Percentiles rank a stretch among this genome's conserved stretches.
Conservation (phyloP, 1,284 basidiomycete genomes). For the Mycosarcoma mackinlayi region DNA sequence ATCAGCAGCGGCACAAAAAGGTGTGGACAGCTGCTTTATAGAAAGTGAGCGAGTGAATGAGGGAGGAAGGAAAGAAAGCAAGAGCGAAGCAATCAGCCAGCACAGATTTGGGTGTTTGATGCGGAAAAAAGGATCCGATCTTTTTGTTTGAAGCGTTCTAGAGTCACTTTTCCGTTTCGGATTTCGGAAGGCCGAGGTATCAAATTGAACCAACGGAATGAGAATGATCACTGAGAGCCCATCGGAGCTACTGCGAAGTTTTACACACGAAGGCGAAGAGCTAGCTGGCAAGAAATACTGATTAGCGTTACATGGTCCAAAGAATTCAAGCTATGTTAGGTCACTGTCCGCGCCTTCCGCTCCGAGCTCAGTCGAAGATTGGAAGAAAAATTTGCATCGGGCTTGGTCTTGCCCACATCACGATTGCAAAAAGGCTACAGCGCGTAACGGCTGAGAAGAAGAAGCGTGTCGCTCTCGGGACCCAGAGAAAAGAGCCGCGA, state of each 20-base stretch:
- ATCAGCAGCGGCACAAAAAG: constrained; percentile 20
- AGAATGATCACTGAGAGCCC: no score
- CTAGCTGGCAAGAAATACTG: no score
- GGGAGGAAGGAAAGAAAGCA: not conserved
- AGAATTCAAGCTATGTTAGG: no score
- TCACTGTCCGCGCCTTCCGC: no score
- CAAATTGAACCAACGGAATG: not conserved
- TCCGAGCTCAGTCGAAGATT: not conserved
- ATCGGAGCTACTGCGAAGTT: no score
- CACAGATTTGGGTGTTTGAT: not conserved
- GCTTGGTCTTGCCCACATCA: not conserved
- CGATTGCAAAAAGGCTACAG: not conserved
- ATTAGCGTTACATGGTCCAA: no score
- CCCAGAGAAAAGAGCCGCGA: not conserved
- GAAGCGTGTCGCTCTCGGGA: not conserved
- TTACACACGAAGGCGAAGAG: no score
- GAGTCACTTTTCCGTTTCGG: not conserved
- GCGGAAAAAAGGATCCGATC: constrained; percentile 5
- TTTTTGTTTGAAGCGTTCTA: no score
- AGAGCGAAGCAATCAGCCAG: not conserved
- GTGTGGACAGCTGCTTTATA: constrained; percentile 11
- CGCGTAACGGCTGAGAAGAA: no score
- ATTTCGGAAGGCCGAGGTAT: constrained; percentile 2
- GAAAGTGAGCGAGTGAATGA: not conserved
- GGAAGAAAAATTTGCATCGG: constrained; percentile 2